These are phyloP conservation scores for Leishmania turanica DNA, from an alignment of 208 protist genomes.

Conservation along the genomic window DNA sequence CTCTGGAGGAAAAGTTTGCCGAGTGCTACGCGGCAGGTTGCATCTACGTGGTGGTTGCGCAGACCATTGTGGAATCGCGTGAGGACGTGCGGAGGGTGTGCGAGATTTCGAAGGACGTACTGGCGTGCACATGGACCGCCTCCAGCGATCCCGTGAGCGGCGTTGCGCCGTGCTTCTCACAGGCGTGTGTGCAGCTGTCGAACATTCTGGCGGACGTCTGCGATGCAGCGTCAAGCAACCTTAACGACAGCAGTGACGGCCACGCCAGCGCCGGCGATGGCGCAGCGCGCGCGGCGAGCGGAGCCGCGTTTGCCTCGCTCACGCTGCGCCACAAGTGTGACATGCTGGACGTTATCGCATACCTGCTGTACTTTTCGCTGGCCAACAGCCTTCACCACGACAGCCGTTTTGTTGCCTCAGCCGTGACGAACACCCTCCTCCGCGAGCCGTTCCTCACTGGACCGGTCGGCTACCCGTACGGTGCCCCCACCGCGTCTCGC, in stretches of 20 bases:
- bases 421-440: conserved; percentile 65
- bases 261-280: background rate
- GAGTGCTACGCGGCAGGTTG: conserved; percentile 55
- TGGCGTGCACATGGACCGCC: conserved; percentile 58
- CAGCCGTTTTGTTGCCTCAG: conserved; percentile 30
- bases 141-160: conserved; percentile 35
- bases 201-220: conserved; percentile 45
- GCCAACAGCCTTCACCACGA: conserved; percentile 38
- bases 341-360: conserved; percentile 58
- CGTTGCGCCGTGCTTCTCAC: conserved; percentile 48
- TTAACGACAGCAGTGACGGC: background rate
- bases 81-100: conserved; percentile 51
- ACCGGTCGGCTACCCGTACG: conserved; percentile 79
- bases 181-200: conserved; percentile 37
- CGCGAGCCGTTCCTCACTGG: conserved; percentile 57
- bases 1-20: conserved; percentile 59
- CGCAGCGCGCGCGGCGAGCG: background rate
- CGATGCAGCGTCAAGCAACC: conserved; percentile 2
- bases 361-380: conserved; percentile 69
- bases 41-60: conserved; percentile 63
- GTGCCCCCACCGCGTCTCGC: conserved; percentile 38
- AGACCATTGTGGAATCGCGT: conserved; percentile 69
- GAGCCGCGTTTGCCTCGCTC: background rate
- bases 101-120: conserved; percentile 26
- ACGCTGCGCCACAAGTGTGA: conserved; percentile 30